Base-by-base conservation (phyloP, 495 filamentous ascomycete species). In the Daldinia childiae region DNA sequence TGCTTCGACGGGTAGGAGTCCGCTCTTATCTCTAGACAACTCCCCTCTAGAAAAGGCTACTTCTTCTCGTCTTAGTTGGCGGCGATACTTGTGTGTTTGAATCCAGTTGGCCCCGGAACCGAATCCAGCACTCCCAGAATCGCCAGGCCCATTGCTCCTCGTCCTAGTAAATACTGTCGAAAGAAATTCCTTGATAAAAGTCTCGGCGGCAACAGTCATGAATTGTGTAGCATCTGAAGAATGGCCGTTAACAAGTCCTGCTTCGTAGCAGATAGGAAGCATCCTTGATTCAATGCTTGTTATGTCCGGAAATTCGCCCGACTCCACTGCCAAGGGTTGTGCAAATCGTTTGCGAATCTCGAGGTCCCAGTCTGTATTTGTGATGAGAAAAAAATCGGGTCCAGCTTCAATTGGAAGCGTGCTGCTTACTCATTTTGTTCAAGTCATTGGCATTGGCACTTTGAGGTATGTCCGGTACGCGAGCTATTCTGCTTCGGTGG, bases 341-440 rank as follows among this genome's bases (percentile, higher is more conserved):
- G 90, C 88, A 80, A 92, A 99, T 66, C 93, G 92, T 84, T 96
- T 95, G 64, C 93, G 88, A 71, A 97, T 97, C 80, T 98, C 95
- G 43, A 96, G 83, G 69, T 97, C 92, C 88, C 90, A 93, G 76
- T 97, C 91, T 94, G 62, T 34, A 34, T 29, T 48, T 48, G 43
- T 48, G 26, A 21, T 52, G 36, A 64, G 74, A 75, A 54, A 26
- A 54, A 38, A 4, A 5, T 32, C 1, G 7, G 29, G 17, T 11
- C 3, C 39, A 32, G 55, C 64, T 67, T 57, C 36, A 21, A 39
- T n/a, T 30, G n/a, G 17, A 63, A 27, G 45, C 48, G 11, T 12
- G 8, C 41, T 21, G 82, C 89, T 81, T 89, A 96, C 93, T 97
- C 77, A 94, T 97, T 76, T 94, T 93, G 70, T 92, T 93, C 36